A percentile compares a stretch with the other conserved stretches of the same genome.
These are phyloP conservation scores for Phialophora verrucosa DNA, from an alignment of 2,329 filamentous ascomycete genomes.

Conservation along the genomic window DNA sequence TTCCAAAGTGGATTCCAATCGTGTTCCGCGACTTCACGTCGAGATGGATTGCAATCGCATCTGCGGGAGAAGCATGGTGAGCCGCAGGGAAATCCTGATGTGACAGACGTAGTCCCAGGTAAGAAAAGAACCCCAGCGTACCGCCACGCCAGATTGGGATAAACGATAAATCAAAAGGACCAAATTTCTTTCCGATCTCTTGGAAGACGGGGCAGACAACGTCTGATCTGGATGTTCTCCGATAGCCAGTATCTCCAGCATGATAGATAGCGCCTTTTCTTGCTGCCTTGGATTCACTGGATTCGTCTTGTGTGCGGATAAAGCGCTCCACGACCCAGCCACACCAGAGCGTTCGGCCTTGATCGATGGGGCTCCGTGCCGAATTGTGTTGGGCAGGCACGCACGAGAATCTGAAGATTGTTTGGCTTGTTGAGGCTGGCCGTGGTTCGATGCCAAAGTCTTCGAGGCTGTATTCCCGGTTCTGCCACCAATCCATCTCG, in stretches of 20 bases:
- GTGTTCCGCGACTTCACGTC: slow-evolving; percentile 54
- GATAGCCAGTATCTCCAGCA: slow-evolving; percentile 59
- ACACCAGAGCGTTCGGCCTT: slow-evolving; percentile 54
- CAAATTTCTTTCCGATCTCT: slow-evolving; percentile 53
- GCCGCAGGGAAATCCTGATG: slow-evolving; percentile 53
- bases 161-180: slow-evolving; percentile 57
- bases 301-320: slow-evolving; percentile 44
- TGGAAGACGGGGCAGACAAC: slow-evolving; percentile 55
- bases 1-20: slow-evolving; percentile 60
- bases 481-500: slow-evolving; percentile 58
- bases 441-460: slow-evolving; percentile 19
- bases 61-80: slow-evolving; percentile 55
- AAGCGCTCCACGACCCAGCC: slow-evolving; percentile 43
- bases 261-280: slow-evolving; percentile 43
- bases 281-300: slow-evolving; percentile 23
- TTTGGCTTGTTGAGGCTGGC: slow-evolving; percentile 27
- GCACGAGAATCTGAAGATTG: slow-evolving; percentile 25
- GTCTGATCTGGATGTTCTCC: slow-evolving; percentile 42
- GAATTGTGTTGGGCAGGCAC: slow-evolving; percentile 52
- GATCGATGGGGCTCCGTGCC: slow-evolving; percentile 49
- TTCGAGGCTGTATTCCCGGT: slow-evolving; percentile 39
- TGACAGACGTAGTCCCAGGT: slow-evolving; percentile 37
- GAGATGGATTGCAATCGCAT: slow-evolving; percentile 55
- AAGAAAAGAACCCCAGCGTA: slow-evolving; percentile 33
- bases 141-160: slow-evolving; percentile 56